Base-by-base conservation (phyloP, 1,284 basidiomycete genomes). In the Sanguinoderma infundibulare region DNA sequence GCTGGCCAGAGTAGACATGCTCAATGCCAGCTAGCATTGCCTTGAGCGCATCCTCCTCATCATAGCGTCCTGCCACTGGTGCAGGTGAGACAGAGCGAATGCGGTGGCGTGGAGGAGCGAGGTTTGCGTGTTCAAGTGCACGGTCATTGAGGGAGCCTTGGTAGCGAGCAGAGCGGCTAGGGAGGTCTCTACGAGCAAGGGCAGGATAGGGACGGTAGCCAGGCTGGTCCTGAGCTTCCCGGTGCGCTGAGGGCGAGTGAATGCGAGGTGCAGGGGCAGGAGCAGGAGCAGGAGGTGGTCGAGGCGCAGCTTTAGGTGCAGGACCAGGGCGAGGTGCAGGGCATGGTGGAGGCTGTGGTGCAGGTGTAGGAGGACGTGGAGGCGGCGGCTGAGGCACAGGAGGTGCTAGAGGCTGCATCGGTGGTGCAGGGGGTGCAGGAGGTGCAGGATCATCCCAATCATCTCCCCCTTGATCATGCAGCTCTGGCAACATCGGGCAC, bases 101-200 rank as follows among this genome's bases (percentile, higher is more conserved):
- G n/a, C 53, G 42, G 9, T 55, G 52, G n/a, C 20, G 56, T 51
- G 57, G 59, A 14, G 59, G 59, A 22, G 52, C 46, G 10, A 42
- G 46, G 39, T 55, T 60, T 9, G 14, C 28, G 10, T 38, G 59
- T 35, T 60, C 53, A 14, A 60, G 52, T 22, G 50, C 53, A 26
- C 51, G 42, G 53, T 60, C 22, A 38, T 60, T 60, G 35, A 60
- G 59, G 17, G 53, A 60, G 36, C 59, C 59, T 34, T 51, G 46
- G 47, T 22, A 60, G 38, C 53, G 49, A 14, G 54, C 39, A 26
- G 59, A 55, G 47, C 38, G 54, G 12, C 49, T 7, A 26, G 50
- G 54, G 50, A 57, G 54, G 30, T 52, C 8, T 34, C 12, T 52
- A 28, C 51, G 44, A 53, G 51, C 35, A 42, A 49, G 61, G 42